Base-by-base conservation (phyloP, 202 grass and related monocot species). In the Saccharum hybrid region DNA sequence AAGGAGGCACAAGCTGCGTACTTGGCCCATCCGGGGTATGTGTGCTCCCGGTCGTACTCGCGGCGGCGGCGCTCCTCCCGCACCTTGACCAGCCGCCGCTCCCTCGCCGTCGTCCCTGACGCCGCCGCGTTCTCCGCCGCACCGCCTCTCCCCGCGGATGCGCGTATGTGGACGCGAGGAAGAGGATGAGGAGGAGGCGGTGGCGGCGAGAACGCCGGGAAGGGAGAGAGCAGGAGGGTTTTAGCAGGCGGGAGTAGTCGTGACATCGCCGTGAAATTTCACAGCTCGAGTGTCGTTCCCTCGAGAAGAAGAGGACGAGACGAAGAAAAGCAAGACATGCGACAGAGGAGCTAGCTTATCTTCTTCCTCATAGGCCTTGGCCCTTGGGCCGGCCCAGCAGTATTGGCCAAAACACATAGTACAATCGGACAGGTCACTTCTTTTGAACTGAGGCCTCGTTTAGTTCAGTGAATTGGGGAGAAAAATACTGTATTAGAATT, bases 21-120 rank as follows among this genome's bases (percentile, higher is more conserved):
- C 96, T 88, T 98, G 46, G 96, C 96, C 96, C 96, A 98, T 28
- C 86, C 60, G 2, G 96, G 96, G 41, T 96, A 98, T 41, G 79
- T 93, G 63, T 89, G 85, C 12, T 86, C 73, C 56, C 81, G 85
- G 34, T 98, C 91, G 71, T 89, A 85, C 66, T 98, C 87, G 51
- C 78, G 85, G 87, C 81, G 89, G 22, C 93, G 82, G 36, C 90
- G 94, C 75, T 92, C 93, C 86, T 98, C 96, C 77, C 93, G 89
- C 76, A 98, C 91, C 81, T 91, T 98, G 30, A 88, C 67, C 81
- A 98, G 74, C 34, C 96, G 90, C 74, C 96, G 90, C 63, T 89
- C 91, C 85, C 96, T 88, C 52, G 93, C 96, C 45, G 86, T 82
- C 60, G 80, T 87, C 22, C 93, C 83, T 10, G 96, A 98, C 18